Base-by-base conservation (phyloP, 495 filamentous ascomycete genomes). In the Terfezia boudieri region DNA sequence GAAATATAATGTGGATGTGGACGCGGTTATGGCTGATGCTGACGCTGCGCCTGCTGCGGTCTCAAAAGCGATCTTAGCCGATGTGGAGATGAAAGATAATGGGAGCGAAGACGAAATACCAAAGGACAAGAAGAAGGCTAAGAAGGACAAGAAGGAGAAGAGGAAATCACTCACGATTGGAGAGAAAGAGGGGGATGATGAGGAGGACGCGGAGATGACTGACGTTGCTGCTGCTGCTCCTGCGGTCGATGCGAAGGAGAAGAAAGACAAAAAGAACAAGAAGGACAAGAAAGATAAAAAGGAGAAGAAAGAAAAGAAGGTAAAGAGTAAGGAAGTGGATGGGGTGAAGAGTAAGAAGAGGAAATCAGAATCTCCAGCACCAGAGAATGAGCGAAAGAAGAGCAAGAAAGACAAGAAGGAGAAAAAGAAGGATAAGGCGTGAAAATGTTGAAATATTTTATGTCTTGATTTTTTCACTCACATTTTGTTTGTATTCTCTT, bases 1-100 rank as follows among this genome's bases (percentile, higher is more conserved):
- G 61, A 92, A 88, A 68, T 98, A 98, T 72, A 96, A 96, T 67
- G 71, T 78, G 32, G 90, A 95, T 69, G 90, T 86, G 50, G 90
- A 98, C 69, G 87, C 88, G 20, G 64, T 94, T 50, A 71, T 74
- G 52, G 76, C 76, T 8, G 80, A 89, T 61, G 83, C 83, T 57
- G 73, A 74, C 17, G 72, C 79, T 46, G 73, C 78, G 20, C 62
- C 65, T 20, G 57, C 57, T 7, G 65, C 69, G 54, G 67, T 68
- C 46, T 65, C 64, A 36, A 73, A 71, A 60, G 75, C 76, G 56
- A 64, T 73, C 50, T 74, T 76, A 67, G 74, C 71, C 52, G 63
- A 67, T 20, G 73, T 73, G 67, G 71, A 71, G 49, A 73, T 79
- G 57, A 66, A 76, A 58, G 68, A 71, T 11, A 61, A 71, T 32